Base-by-base conservation (phyloP, 495 filamentous ascomycete species). In the Talaromyces nanjingensis region DNA sequence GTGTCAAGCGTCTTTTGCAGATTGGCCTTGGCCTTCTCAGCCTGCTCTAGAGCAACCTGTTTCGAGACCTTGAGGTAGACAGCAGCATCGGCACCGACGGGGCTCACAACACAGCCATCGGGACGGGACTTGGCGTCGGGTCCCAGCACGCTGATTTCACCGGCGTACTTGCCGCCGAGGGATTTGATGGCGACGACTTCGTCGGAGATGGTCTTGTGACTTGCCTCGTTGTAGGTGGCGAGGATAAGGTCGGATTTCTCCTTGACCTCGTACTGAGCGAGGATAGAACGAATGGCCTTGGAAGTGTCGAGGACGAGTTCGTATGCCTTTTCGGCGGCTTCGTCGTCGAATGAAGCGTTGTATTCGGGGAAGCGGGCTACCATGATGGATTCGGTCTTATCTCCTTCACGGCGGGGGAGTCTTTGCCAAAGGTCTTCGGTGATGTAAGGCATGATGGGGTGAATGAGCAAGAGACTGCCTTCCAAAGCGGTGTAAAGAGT, bases 391-490 rank as follows among this genome's bases (percentile, higher is more conserved):
- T 78, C 74, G 4, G 86, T 89, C 62, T 77, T 75, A 70, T 91
- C 89, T 12, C 76, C 79, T 33, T 79, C 79, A 58, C 85, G 77
- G 61, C 85, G 82, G 27, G 90, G 90, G 4, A 93, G 83, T 29
- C 89, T 84, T 72, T 91, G 90, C 89, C 89, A 92, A 37, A 93
- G 73, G 66, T 92, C 83, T 73, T 91, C 88, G 2, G 87, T 89
- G 61, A 93, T 73, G 79, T 87, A 92, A 31, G 90, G 90, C 87
- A 92, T 88, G 79, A 91, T 88, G 2, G 89, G 89, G 70, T 91
- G 87, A 62, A 91, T 83, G 71, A 92, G 69, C 31, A 77, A 78
- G 62, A 93, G 72, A 24, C 83, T 88, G 42, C 79, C 83, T 68
- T 92, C 89, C 6, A 92, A 77, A 29, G 88, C 83, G 6, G 85